phyloP scores from a whole-genome alignment of 106 monocot genomes.

The Chionographis japonica region DNA sequence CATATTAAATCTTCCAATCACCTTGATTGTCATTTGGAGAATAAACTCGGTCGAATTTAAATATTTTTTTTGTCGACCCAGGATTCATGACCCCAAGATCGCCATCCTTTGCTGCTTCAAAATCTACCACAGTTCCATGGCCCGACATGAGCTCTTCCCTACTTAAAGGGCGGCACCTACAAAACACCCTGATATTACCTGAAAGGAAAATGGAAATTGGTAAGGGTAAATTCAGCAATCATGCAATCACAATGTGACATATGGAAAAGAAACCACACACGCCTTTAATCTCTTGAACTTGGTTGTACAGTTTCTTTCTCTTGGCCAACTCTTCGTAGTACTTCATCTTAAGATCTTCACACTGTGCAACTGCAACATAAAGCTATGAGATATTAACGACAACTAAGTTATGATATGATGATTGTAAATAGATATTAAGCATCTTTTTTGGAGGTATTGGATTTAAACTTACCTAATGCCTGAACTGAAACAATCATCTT shows the following conservation, averaged over 20 bases:
- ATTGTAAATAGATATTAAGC: not conserved
- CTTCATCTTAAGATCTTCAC: slow-evolving; percentile 72
- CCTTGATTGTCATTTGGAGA: slow-evolving; percentile 78
- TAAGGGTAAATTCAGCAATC: not conserved
- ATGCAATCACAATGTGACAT: not conserved
- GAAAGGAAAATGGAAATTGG: slow-evolving; percentile 21
- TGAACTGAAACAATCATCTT: slow-evolving; percentile 69
- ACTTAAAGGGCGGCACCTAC: slow-evolving; percentile 82
- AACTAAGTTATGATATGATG: not conserved
- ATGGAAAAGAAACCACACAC: not conserved
- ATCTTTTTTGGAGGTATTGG: not conserved
- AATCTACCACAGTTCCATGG: slow-evolving; percentile 46
- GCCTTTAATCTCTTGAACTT: slow-evolving; percentile 81
- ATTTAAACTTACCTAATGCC: slow-evolving; percentile 47
- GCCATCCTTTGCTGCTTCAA: slow-evolving; percentile 71
- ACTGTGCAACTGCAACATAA: slow-evolving; percentile 50
- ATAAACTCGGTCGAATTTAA: slow-evolving; percentile 77
- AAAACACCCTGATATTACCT: slow-evolving; percentile 95
- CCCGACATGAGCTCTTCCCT: slow-evolving; percentile 58
- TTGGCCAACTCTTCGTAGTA: slow-evolving; percentile 70
- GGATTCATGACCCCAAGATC: slow-evolving; percentile 52
- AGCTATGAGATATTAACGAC: not conserved
- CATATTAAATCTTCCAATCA: not conserved
- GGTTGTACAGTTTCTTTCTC: slow-evolving; percentile 71
- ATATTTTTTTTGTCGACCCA: slow-evolving; percentile 56